Conservation (phyloP, 352 stramenopile species). For the Phytopythium montanum region DNA sequence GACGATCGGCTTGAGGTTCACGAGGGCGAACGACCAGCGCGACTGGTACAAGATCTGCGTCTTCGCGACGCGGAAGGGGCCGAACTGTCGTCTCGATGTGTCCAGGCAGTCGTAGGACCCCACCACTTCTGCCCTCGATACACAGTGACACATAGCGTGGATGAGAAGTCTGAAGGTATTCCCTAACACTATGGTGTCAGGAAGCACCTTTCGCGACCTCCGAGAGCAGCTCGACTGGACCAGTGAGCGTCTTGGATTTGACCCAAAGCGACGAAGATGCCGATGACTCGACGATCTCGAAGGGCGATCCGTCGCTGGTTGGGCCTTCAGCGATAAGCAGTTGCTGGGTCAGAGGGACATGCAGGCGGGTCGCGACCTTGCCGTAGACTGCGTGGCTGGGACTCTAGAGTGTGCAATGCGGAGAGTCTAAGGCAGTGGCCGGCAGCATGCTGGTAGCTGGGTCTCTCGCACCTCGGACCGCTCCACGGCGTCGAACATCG, state of each 20-base stretch:
- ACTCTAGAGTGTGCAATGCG: not conserved
- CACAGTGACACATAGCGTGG: not conserved
- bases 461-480: not conserved
- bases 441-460: too few relatives aligned
- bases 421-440: not conserved
- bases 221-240: slow-evolving; percentile 5
- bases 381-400: not conserved
- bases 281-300: not conserved
- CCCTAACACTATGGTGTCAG: too few relatives aligned
- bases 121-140: slow-evolving; percentile 23
- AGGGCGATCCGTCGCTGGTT: not conserved
- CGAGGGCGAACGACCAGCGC: slow-evolving; percentile 65
- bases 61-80: slow-evolving; percentile 32
- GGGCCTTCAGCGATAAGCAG: slow-evolving; percentile 3
- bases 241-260: not conserved
- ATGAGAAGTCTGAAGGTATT: not conserved
- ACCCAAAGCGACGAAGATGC: not conserved
- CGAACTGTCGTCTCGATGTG: slow-evolving; percentile 32
- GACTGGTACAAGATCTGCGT: slow-evolving; percentile 66
- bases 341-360: slow-evolving; percentile 1
- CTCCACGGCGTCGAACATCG: slow-evolving; percentile 15
- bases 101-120: slow-evolving; percentile 36
- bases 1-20: slow-evolving; percentile 94
- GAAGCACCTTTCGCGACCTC: slow-evolving; percentile 16
- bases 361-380: not conserved